phyloP scores from a whole-genome alignment of 2,329 filamentous ascomycete species.

The Aspergillus fijiensis region DNA sequence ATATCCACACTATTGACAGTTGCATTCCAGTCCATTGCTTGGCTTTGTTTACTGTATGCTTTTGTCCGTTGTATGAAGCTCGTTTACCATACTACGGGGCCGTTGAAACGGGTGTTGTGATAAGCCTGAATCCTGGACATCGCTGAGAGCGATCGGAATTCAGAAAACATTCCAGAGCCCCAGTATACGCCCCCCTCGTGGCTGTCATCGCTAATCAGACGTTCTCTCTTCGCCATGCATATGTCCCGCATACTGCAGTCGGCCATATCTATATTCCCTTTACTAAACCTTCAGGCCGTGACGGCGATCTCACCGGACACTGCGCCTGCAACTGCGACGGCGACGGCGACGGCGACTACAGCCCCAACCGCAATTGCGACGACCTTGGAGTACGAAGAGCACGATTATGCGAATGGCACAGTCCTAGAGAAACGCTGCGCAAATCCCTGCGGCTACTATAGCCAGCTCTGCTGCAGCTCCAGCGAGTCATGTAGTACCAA shows the following conservation, averaged over 20 bases:
- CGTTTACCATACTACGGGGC: background rate
- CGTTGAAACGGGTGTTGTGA: background rate
- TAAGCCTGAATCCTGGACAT: background rate
- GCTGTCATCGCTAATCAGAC: background rate
- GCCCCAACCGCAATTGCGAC: background rate
- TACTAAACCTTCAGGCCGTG: conserved; percentile 26
- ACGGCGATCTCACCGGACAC: conserved; percentile 23
- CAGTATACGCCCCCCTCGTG: conserved; percentile 7
- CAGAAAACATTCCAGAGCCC: conserved; percentile 6
- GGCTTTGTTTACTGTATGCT: background rate
- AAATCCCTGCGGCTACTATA: conserved; percentile 54
- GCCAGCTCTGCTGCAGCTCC: conserved; percentile 51
- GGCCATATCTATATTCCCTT: conserved; percentile 28
- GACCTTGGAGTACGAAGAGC: background rate
- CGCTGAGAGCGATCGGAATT: conserved; percentile 4
- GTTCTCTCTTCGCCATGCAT: conserved; percentile 30
- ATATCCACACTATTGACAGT: background rate
- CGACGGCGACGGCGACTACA: background rate
- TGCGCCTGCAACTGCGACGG: conserved; percentile 21
- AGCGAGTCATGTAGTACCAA: conserved; percentile 53
- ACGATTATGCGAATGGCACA: conserved; percentile 16
- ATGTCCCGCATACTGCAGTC: conserved; percentile 25
- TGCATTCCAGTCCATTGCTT: conserved; percentile 8
- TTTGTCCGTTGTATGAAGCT: background rate
- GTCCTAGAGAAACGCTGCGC: conserved; percentile 41